Evolutionary conservation across 257 asterid species (phyloP), one percentile per base, ranked within the genome.

Genomic region (Petrea volubilis): DNA sequence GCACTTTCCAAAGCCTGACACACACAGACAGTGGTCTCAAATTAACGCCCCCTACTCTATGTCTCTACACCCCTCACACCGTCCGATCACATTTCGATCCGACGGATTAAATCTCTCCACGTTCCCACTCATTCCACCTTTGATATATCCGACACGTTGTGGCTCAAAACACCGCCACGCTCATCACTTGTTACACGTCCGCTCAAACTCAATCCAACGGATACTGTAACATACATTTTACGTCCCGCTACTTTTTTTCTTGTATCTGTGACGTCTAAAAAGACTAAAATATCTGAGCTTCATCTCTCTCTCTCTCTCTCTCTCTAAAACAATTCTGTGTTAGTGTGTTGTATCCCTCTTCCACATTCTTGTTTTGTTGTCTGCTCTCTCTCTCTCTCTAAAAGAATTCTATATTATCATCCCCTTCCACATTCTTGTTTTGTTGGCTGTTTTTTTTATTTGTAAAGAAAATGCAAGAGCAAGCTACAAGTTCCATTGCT

Each of bases 121-220:
- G 96, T 7, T 60, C 36, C 68, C 23, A 4, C 5, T 29, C 27
- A 78, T 60, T 41, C 43, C 23, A 33, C 98, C 94, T 84, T 93
- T 89, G 98, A 93, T 87, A 84, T 77, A 68, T 34, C 43, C 68
- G 64, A 72, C 80, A 81, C 90, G 79, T 78, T 82, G 15, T 91
- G 96, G 98, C 88, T 86, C 81, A 17, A 15, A 88, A 83, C 25
- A 23, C 78, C 3, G 81, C 96, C 98, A 87, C 98, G 98, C 6
- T 83, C 80, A 73, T 13, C 50, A 11, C 3, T 27, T 11, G 0
- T 2, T 0, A 0, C 1, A 78, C 95, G 80, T 87, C 76, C 0
- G 95, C 89, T 87, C 14, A 47, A 10, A 49, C 3, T 0, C 10
- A 1, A 91, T 91, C 96, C 72, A 65, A 89, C 93, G 91, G 86